Conservation (phyloP, 495 filamentous ascomycete species). For the Trichoderma orchidacearum region DNA sequence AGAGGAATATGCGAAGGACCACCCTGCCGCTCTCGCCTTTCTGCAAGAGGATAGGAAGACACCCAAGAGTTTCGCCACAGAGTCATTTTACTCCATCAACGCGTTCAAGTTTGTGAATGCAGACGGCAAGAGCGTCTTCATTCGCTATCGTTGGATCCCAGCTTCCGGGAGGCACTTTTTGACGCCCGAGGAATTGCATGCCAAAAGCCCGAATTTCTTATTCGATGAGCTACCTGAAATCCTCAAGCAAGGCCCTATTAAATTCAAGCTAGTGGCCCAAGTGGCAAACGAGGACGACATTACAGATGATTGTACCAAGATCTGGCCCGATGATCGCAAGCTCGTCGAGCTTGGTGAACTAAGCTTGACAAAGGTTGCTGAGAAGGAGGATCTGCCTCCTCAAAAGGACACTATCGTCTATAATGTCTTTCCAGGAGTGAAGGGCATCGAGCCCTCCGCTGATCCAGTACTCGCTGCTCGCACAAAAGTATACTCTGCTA, state of each 20-base stretch:
- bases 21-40: conserved; percentile 31
- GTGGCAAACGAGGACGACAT: conserved; percentile 34
- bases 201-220: conserved; percentile 22
- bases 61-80: conserved; percentile 28
- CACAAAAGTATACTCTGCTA: conserved; percentile 37
- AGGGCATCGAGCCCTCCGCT: conserved; percentile 31
- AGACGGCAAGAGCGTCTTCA: conserved; percentile 24
- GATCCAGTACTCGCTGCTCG: conserved; percentile 41
- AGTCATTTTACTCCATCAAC: conserved; percentile 32
- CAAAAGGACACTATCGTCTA: conserved; percentile 38
- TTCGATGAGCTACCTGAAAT: conserved; percentile 24
- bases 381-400: conserved; percentile 15
- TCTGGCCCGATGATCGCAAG: conserved; percentile 34
- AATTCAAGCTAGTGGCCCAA: conserved; percentile 33
- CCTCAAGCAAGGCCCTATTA: conserved; percentile 17
- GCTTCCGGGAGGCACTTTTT: conserved; percentile 19
- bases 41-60: conserved; percentile 31
- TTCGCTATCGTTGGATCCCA: conserved; percentile 33
- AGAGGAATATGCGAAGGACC: conserved; percentile 23
- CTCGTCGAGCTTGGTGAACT: conserved; percentile 35
- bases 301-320: conserved; percentile 33
- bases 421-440: conserved; percentile 39
- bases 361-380: conserved; percentile 20
- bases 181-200: conserved; percentile 16
- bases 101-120: conserved; percentile 33